phyloP scores from a whole-genome alignment of 2,329 filamentous ascomycete species.

The Colletotrichum caudatum region DNA sequence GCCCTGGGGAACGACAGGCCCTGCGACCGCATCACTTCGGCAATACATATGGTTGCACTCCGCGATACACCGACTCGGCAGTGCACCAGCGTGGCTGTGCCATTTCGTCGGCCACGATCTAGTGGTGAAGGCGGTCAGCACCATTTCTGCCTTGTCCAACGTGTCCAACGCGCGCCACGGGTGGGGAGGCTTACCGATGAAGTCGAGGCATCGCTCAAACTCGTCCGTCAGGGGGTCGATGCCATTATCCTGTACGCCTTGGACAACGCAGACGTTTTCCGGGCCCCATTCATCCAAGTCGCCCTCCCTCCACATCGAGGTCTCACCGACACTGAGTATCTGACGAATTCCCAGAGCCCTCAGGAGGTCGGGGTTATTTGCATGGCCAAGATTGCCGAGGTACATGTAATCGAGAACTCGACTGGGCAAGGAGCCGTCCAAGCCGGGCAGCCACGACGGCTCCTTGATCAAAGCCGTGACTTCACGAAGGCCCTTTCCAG shows the following conservation, averaged over 20 bases:
- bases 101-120: slow-evolving; percentile 83
- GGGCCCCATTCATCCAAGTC: slow-evolving; percentile 78
- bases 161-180: not conserved
- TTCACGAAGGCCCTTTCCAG: slow-evolving; percentile 63
- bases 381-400: slow-evolving; percentile 90
- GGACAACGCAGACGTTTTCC: slow-evolving; percentile 84
- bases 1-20: slow-evolving; percentile 88
- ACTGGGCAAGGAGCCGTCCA: slow-evolving; percentile 93
- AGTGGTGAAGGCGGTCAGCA: slow-evolving; percentile 36
- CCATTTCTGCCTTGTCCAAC: not conserved
- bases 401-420: slow-evolving; percentile 95
- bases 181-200: slow-evolving; percentile 78
- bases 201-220: slow-evolving; percentile 86
- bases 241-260: slow-evolving; percentile 94
- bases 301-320: slow-evolving; percentile 81
- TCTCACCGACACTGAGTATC: slow-evolving; percentile 92
- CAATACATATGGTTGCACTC: slow-evolving; percentile 97
- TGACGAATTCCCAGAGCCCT: slow-evolving; percentile 84
- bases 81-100: slow-evolving; percentile 91
- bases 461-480: slow-evolving; percentile 68
- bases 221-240: slow-evolving; percentile 91
- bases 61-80: slow-evolving; percentile 96
- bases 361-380: slow-evolving; percentile 90
- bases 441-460: slow-evolving; percentile 82
- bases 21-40: slow-evolving; percentile 92